phyloP scores from a whole-genome alignment of 2,329 filamentous ascomycete species.

The Fusarium goolgardi region DNA sequence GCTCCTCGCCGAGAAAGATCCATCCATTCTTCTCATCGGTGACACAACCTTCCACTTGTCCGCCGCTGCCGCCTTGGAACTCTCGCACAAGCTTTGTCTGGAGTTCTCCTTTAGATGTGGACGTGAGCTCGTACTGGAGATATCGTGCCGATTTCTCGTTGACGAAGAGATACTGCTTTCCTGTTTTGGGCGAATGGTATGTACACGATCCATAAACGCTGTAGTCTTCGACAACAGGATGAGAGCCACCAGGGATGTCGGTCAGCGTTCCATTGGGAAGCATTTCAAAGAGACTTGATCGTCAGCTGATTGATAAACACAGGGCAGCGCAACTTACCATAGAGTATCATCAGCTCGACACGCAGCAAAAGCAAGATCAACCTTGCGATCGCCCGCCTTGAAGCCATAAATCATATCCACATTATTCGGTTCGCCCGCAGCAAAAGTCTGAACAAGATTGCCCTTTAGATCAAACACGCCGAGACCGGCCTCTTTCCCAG shows the following conservation, averaged over 20 bases:
- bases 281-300: constrained; percentile 61
- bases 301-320: constrained; percentile 12
- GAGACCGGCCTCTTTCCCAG: constrained; percentile 60
- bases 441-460: constrained; percentile 58
- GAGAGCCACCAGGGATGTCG: constrained; percentile 58
- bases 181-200: constrained; percentile 60
- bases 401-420: constrained; percentile 66
- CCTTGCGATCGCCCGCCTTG: constrained; percentile 54
- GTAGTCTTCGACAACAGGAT: constrained; percentile 59
- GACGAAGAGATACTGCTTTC: constrained; percentile 65
- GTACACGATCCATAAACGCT: constrained; percentile 64
- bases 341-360: constrained; percentile 64
- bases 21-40: constrained; percentile 63
- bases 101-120: constrained; percentile 55
- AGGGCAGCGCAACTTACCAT: constrained; percentile 53
- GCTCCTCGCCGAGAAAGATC: constrained; percentile 65
- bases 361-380: constrained; percentile 63
- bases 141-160: constrained; percentile 66
- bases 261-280: constrained; percentile 58
- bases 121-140: constrained; percentile 63
- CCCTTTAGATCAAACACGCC: constrained; percentile 62
- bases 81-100: constrained; percentile 61
- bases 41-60: constrained; percentile 67
- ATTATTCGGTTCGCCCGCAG: constrained; percentile 63
- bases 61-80: constrained; percentile 62